phyloP scores from a whole-genome alignment of 2,329 filamentous ascomycete species.

The Thelonectria discophora region DNA sequence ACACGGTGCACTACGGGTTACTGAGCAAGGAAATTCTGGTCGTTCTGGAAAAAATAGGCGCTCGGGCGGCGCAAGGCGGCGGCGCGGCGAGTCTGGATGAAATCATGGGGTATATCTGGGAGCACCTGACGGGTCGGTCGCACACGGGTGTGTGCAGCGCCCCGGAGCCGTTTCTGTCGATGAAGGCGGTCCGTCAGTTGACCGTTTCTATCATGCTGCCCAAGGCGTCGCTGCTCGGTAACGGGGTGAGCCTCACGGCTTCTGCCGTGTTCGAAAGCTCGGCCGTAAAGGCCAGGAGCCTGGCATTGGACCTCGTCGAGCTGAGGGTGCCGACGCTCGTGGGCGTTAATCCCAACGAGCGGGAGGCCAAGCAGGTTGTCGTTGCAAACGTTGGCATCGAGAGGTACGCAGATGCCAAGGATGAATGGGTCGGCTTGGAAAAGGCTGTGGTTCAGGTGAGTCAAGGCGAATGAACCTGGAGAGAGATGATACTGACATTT shows the following conservation, averaged over 20 bases:
- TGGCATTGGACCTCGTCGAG: conserved; percentile 60
- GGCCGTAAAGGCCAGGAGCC: conserved; percentile 39
- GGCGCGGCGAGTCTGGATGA: conserved; percentile 35
- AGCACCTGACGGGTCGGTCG: conserved; percentile 42
- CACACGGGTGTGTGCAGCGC: background rate
- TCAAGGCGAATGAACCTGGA: conserved; percentile 10
- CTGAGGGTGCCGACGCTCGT: conserved; percentile 73
- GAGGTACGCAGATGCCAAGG: conserved; percentile 52
- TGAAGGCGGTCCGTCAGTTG: conserved; percentile 53
- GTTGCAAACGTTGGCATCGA: conserved; percentile 71
- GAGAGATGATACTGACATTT: conserved; percentile 10
- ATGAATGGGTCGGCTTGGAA: conserved; percentile 67
- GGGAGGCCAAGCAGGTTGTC: conserved; percentile 71
- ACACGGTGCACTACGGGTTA: conserved; percentile 79
- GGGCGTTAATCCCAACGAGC: conserved; percentile 77
- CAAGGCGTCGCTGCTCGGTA: conserved; percentile 74
- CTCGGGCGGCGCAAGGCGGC: background rate
- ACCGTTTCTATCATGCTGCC: conserved; percentile 66
- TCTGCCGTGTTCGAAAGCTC: conserved; percentile 53
- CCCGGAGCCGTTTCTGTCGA: conserved; percentile 44
- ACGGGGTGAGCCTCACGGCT: conserved; percentile 63
- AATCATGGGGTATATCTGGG: conserved; percentile 47
- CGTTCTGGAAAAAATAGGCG: conserved; percentile 49
- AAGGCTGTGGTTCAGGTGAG: conserved; percentile 68
- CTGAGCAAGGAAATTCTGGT: conserved; percentile 72